Conservation (phyloP, 2,329 filamentous ascomycete species). For the Colletotrichum lindemuthianum region DNA sequence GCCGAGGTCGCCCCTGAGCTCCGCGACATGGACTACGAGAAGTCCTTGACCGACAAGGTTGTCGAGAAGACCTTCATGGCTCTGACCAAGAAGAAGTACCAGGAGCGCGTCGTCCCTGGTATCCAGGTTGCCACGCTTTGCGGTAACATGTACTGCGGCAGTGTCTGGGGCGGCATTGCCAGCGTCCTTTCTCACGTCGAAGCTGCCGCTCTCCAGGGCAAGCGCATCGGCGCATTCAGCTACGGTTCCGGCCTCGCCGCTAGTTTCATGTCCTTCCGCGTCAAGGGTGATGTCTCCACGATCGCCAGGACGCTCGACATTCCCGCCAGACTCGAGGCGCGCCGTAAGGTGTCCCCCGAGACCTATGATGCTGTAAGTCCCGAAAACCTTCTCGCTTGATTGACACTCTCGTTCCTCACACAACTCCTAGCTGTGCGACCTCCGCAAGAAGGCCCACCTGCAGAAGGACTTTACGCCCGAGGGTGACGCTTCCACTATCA, state of each 20-base stretch:
- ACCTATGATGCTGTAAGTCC: constrained; percentile 76
- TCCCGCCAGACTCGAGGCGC: constrained; percentile 71
- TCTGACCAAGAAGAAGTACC: constrained; percentile 85
- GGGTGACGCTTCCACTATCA: constrained; percentile 74
- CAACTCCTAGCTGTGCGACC: constrained; percentile 73
- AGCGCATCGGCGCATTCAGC: constrained; percentile 80
- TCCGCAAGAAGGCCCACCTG: constrained; percentile 85
- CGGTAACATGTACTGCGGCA: constrained; percentile 75
- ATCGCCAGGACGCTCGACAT: constrained; percentile 77
- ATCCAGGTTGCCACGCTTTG: constrained; percentile 83
- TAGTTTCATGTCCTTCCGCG: constrained; percentile 78
- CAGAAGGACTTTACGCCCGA: constrained; percentile 80
- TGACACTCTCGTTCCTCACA: constrained; percentile 37
- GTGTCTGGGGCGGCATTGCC: constrained; percentile 81
- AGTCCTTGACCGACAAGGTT: constrained; percentile 82
- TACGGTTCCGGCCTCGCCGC: constrained; percentile 81
- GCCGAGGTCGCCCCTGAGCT: constrained; percentile 80
- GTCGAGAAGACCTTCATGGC: constrained; percentile 90
- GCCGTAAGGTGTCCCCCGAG: constrained; percentile 74
- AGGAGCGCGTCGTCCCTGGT: constrained; percentile 77
- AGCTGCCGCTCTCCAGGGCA: constrained; percentile 72
- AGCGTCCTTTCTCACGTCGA: constrained; percentile 74
- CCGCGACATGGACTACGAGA: constrained; percentile 80
- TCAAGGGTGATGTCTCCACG: constrained; percentile 74
- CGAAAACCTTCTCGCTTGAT: neutral